Base-by-base conservation (phyloP, 2,329 filamentous ascomycete genomes). In the Verticillium isaacii region DNA sequence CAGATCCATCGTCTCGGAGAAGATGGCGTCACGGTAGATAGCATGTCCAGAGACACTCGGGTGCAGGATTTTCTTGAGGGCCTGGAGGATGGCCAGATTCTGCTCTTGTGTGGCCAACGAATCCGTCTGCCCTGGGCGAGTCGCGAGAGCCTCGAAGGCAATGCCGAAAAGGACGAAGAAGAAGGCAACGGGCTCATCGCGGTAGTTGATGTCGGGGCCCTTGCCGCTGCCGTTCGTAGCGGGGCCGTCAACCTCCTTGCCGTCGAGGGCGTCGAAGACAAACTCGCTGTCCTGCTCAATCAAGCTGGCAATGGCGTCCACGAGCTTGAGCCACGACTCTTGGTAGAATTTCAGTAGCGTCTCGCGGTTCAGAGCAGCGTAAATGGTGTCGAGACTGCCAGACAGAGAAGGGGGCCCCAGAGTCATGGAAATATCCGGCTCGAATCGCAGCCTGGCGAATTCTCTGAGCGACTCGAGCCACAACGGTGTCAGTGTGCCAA, bases 261-360 rank as follows among this genome's bases (percentile, higher is more conserved):
- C 93, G 71, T 99, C 95, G 7, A 99, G 79, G 1, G 95, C 95
- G 74, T 97, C 93, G 71, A 99, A 99, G 3, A 99, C 95, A 66
- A 97, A 97, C 64, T 95, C 92, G 75, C 93, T 97, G 72, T 99
- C 95, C 74, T 97, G 94, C 70, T 98, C 95, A 62, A 99, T 97
- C 5, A 99, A 81, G 70, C 93, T 97, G 12, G 95, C 94, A 73
- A 99, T 98, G 3, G 95, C 96, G 77, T 99, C 93, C 2, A 99
- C 94, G 12, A 99, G 85, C 68, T 95, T 96, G 45, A 99, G 82
- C 95, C 95, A 99, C 0, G 93, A 92, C 63, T 96, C 93, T 79
- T 99, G 94, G 73, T 99, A 99, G 75, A 99, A 99, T 73, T 89
- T 90, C 15, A 99, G 83, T 50, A 98, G 81, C 0, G 95, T 98